Base-by-base conservation (phyloP, 768 basidiomycete genomes). In the Lactarius trivialis region DNA sequence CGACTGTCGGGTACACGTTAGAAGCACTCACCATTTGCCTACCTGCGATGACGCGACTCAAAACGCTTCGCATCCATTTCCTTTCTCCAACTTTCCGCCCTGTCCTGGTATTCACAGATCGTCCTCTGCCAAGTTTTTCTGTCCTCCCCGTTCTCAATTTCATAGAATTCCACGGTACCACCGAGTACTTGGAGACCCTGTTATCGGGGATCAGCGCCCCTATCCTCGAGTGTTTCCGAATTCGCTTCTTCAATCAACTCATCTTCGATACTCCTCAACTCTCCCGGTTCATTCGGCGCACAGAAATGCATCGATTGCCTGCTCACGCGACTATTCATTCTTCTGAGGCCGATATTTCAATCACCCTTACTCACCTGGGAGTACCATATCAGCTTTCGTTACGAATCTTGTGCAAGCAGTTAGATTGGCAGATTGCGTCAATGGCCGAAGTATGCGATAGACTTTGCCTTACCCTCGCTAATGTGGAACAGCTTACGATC, bases 151-250 rank as follows among this genome's bases (percentile, higher is more conserved):
- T 30, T 19, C 55, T 61, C 14, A 28, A 51, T 19, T 19, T 12
- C 1, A 49, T 56, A 9, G n/a, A 37, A 39, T 61, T 61, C 32
- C 36, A 43, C 15, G 60, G 60, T 28, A 9, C 15, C 17, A 26
- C 15, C 21, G 60, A 61, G 28, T 30, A 56, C 49, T 43, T 61
- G 30, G 60, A 61, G 28, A 19, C 17, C 32, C 55, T 61, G 12
- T 33, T 51, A 12, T n/a, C 24, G 2, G 9, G 48, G 9, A 56
- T 56, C 30, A 12, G 24, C n/a, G 41, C 39, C 0, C 21, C 36
- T 4, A 41, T 30, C 21, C 41, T 50, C 36, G 45, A 49, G 54
- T 14, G 49, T 6, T 32, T 61, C 21, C 36, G 51, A 12, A 33
- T 61, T 8, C 36, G 30, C 17, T 50, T 55, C 45, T 56, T 55